A percentile compares a stretch with the other conserved stretches of the same genome.
These are phyloP conservation scores for Agaricus subrufescens DNA, from an alignment of 768 basidiomycete genomes.

Conservation along the genomic window DNA sequence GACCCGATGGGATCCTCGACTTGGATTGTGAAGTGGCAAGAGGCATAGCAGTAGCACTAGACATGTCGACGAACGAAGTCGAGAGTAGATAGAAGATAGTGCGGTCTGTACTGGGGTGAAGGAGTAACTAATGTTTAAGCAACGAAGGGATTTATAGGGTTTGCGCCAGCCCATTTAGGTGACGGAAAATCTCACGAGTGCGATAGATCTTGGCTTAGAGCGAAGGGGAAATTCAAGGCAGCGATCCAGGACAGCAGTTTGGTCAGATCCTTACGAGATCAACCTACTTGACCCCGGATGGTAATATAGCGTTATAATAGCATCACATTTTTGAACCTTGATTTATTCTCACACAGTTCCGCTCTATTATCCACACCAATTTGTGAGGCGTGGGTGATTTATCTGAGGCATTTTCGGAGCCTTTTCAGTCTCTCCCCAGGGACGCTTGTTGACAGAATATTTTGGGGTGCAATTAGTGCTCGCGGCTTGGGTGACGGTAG, in stretches of 20 bases:
- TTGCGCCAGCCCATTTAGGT: constrained; percentile 21
- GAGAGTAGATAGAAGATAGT: constrained; percentile 10
- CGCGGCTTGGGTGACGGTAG: neutral
- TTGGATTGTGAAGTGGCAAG: constrained; percentile 25
- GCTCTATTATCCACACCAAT: constrained; percentile 3
- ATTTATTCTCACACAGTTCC: neutral
- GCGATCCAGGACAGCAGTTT: constrained; percentile 22
- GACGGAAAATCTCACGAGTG: constrained; percentile 19
- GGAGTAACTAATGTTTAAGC: constrained; percentile 18
- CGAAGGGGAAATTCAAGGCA: constrained; percentile 18
- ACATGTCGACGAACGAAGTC: constrained; percentile 4
- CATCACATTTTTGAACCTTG: constrained; percentile 8
- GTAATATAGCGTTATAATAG: neutral
- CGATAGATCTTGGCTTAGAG: constrained; percentile 22
- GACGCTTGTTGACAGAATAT: constrained; percentile 12
- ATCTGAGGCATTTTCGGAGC: constrained; percentile 23
- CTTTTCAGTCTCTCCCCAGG: constrained; percentile 6
- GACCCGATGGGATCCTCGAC: constrained; percentile 40
- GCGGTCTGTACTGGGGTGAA: constrained; percentile 17
- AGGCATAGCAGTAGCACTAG: constrained; percentile 12
- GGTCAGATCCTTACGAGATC: constrained; percentile 21
- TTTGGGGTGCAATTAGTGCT: constrained; percentile 23
- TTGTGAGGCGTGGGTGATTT: constrained; percentile 3
- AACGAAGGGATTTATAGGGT: constrained; percentile 30
- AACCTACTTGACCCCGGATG: constrained; percentile 11